Conservation (phyloP, 768 basidiomycete species). For the Chalciporus piperatus region DNA sequence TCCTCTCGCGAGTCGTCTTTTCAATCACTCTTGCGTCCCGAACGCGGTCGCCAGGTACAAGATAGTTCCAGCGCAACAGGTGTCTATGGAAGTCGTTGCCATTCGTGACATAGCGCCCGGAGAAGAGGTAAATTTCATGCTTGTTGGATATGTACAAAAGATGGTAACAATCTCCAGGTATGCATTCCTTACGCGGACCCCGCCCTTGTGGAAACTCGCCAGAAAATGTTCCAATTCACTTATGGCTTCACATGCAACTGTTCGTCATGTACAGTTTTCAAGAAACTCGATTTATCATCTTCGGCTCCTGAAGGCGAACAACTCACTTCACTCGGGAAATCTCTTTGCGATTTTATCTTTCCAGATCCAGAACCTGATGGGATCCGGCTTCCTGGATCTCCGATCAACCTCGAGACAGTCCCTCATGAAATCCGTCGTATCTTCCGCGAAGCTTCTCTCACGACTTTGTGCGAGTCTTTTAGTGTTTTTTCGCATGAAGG, state of each 20-base stretch:
- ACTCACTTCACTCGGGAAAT: constrained; percentile 20
- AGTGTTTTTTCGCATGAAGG: constrained; percentile 71
- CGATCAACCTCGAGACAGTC: constrained; percentile 29
- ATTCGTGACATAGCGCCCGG: constrained; percentile 52
- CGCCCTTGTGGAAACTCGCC: constrained; percentile 60
- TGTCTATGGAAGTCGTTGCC: constrained; percentile 63
- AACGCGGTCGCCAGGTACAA: constrained; percentile 66
- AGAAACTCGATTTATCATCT: constrained; percentile 36
- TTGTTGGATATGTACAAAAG: not conserved
- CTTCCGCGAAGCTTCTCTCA: constrained; percentile 59
- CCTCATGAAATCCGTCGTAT: constrained; percentile 42
- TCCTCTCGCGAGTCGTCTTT: constrained; percentile 71
- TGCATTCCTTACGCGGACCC: constrained; percentile 78
- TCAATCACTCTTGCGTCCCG: constrained; percentile 81
- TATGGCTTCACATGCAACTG: constrained; percentile 73
- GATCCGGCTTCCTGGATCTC: constrained; percentile 24
- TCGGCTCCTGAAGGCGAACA: constrained; percentile 32
- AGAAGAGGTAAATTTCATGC: constrained; percentile 57
- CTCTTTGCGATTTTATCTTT: constrained; percentile 41
- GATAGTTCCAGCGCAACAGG: constrained; percentile 36
- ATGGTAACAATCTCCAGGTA: constrained; percentile 42
- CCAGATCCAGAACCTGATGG: constrained; percentile 23
- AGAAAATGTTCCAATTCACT: constrained; percentile 53
- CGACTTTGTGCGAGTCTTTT: constrained; percentile 58
- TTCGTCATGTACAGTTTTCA: constrained; percentile 49